These are phyloP conservation scores for Entomortierella beljakovae DNA, from an alignment of 192 early-diverging fungal genomes.

Conservation along the genomic window DNA sequence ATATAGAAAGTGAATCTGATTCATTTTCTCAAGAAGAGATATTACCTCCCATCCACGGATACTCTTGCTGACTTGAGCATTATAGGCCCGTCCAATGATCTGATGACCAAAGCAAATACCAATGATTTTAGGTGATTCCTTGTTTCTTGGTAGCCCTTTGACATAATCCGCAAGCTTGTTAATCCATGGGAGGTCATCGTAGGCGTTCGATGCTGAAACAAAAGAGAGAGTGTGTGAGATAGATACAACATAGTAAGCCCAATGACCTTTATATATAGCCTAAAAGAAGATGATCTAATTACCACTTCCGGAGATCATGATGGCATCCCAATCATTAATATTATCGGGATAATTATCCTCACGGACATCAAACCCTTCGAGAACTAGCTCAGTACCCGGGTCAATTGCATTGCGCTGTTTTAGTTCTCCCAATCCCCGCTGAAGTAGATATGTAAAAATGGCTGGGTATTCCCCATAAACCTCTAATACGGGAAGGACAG, in stretches of 20 bases:
- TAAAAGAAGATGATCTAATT: not conserved
- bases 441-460: conserved; percentile 52
- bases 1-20: not conserved
- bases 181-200: conserved; percentile 78
- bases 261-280: not conserved
- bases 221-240: not conserved
- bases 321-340: conserved; percentile 57
- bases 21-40: not conserved
- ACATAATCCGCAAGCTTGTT: conserved; percentile 66
- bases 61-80: conserved; percentile 68
- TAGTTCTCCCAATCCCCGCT: conserved; percentile 42
- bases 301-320: conserved; percentile 69
- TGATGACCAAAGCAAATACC: conserved; percentile 92
- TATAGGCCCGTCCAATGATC: conserved; percentile 76
- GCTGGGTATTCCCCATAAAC: conserved; percentile 60
- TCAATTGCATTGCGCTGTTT: conserved; percentile 13
- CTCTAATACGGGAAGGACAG: conserved; percentile 56
- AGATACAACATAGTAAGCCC: not conserved
- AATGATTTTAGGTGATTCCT: conserved; percentile 55
- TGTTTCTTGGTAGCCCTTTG: conserved; percentile 34
- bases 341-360: conserved; percentile 50
- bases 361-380: conserved; percentile 59
- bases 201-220: conserved; percentile 63
- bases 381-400: conserved; percentile 22
- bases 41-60: conserved; percentile 81